Evolutionary conservation across 805 yeast species (phyloP).

Genomic region (Lipomyces mesembrius): DNA sequence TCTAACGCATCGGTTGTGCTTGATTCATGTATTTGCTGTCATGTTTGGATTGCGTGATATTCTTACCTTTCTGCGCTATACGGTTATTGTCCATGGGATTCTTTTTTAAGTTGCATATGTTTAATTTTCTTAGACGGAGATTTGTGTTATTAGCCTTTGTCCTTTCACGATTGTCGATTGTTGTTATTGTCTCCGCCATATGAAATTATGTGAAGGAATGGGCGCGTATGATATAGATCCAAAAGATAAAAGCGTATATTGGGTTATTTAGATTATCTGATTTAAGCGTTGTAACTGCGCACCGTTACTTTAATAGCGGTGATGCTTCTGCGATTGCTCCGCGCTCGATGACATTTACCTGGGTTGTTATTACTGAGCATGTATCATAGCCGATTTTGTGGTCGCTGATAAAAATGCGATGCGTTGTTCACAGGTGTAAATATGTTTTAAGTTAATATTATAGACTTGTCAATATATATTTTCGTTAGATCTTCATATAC

Average conservation of each 20-base stretch:
- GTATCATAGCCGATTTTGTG: too few species aligned
- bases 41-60: constrained; percentile 1
- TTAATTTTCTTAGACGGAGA: background rate
- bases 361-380: too few species aligned
- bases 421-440: too few species aligned
- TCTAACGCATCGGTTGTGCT: background rate
- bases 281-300: too few species aligned
- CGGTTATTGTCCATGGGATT: background rate
- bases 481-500: too few species aligned
- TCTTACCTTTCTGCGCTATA: constrained; percentile 1
- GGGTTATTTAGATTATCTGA: background rate
- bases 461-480: too few species aligned
- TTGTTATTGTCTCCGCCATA: background rate
- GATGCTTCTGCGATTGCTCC: too few species aligned
- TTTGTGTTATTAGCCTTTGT: constrained; percentile 4
- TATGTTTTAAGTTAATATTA: too few species aligned
- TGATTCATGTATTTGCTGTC: background rate
- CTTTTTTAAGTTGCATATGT: constrained; percentile 3
- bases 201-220: background rate
- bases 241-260: background rate
- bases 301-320: too few species aligned
- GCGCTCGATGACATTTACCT: too few species aligned
- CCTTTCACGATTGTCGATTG: background rate
- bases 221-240: background rate
- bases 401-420: too few species aligned